A percentile compares a stretch with the other conserved stretches of the same genome.
Conservation (phyloP, 495 filamentous ascomycete genomes). For the Lophium mytilinum region DNA sequence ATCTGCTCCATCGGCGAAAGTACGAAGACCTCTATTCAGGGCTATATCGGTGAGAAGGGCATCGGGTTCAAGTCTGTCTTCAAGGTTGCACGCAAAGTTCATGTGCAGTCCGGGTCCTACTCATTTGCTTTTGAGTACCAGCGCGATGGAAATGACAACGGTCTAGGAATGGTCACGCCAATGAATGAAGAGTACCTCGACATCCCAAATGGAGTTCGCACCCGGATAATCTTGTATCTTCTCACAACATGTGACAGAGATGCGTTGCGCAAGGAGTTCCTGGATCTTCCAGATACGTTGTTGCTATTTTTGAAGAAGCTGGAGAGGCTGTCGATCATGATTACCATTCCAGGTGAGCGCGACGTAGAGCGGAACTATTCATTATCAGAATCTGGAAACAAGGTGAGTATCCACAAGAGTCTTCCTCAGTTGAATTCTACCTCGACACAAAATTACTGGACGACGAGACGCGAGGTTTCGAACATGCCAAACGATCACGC, state of each 20-base stretch:
- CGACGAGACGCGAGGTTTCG: not conserved
- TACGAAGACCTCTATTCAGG: constrained; percentile 32
- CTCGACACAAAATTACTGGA: not conserved
- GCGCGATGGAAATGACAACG: not conserved
- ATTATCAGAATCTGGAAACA: not conserved
- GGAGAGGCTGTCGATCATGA: not conserved
- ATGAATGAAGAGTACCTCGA: not conserved
- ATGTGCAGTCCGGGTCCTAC: constrained; percentile 40
- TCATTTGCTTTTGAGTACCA: constrained; percentile 40
- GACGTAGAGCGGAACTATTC: not conserved
- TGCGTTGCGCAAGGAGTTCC: not conserved
- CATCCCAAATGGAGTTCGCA: not conserved
- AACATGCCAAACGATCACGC: not conserved
- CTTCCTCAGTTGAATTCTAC: no score
- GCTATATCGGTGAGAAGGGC: constrained; percentile 45
- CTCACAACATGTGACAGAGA: not conserved
- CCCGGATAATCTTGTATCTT: constrained; percentile 1
- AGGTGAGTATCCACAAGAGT: not conserved
- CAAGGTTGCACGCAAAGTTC: constrained; percentile 39
- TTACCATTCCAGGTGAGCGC: not conserved
- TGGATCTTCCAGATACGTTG: constrained; percentile 2
- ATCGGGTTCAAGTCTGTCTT: constrained; percentile 50
- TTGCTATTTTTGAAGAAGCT: constrained; percentile 4
- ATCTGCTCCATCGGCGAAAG: constrained; percentile 35
- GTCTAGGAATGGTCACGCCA: constrained; percentile 31